Evolutionary conservation across 192 early-diverging fungal genomes (phyloP), one percentile per base, ranked within the genome.

Genomic region (Dimargaris xerosporica): DNA sequence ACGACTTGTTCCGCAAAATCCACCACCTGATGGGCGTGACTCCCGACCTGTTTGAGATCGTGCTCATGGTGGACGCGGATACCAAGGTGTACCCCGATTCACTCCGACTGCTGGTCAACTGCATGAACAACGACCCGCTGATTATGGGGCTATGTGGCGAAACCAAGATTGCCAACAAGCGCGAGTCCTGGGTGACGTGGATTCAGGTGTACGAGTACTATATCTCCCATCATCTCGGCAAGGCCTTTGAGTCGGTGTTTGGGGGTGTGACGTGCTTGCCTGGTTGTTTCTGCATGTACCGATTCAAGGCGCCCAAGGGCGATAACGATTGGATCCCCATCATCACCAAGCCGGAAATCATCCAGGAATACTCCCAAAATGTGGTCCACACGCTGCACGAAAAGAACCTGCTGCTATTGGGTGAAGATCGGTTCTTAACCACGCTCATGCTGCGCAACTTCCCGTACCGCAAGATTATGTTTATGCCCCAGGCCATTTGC

Each of bases 401-500:
- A 66, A 96, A 96, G 80, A 94, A 96, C 66, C 71, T 94, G 73
- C 67, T 92, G 56, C 73, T 94, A 29, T 78, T 95, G n/a, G 92
- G 92, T 42, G 94, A 97, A 71, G 94, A 97, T 75, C 91, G 94
- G 34, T 96, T 87, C 76, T 77, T 97, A 62, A 82, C 91, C 13
- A 94, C 92, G n/a, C 82, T 97, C 28, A 92, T 97, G 91, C 75
- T 97, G 62, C 68, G 81, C 17, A 90, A 85, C 21, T 97, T 97
- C 79, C 91, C 94, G 44, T 88, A 92, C 65, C 88, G 94, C 56
- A 86, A 91, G 69, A 91, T 92, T 85, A 82, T 96, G 69, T 97
- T 94, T 82, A 81, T 91, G 9, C 91, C 94, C 15, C 84, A 85
- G 53, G 90, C 94, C 0, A 85, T 92, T 55, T 95, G 92, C 75